These are phyloP conservation scores for Ophiostoma novo-ulmi DNA, from an alignment of 2,329 filamentous ascomycete species.

Conservation along the genomic window DNA sequence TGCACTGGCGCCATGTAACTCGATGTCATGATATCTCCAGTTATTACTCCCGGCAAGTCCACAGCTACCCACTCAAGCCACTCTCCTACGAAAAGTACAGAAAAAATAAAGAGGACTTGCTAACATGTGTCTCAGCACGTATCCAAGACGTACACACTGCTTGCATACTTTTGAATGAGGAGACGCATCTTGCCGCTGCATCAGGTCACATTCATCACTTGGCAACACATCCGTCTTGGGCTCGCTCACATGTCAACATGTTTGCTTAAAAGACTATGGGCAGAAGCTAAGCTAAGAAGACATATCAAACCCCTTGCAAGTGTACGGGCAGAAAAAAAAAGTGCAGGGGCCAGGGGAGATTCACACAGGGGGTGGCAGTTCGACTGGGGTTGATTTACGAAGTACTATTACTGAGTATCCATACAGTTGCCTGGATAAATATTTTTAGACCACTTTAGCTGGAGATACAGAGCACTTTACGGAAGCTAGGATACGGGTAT, in stretches of 20 bases:
- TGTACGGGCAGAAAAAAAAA: not conserved
- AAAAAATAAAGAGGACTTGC: not conserved
- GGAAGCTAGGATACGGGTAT: too few relatives aligned
- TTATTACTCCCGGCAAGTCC: conserved; percentile 11
- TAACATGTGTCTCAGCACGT: not conserved
- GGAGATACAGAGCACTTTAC: not conserved
- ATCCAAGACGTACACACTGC: not conserved
- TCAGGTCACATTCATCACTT: conserved; percentile 6
- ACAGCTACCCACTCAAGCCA: not conserved
- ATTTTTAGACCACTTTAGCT: not conserved
- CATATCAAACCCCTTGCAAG: not conserved
- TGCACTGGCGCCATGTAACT: conserved; percentile 5
- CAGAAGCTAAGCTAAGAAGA: not conserved
- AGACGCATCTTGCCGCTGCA: not conserved
- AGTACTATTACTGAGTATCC: not conserved
- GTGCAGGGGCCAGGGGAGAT: conserved; percentile 13
- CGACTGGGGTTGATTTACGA: not conserved
- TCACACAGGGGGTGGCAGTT: conserved; percentile 12
- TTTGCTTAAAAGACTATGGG: not conserved
- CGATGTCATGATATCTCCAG: conserved; percentile 2
- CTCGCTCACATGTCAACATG: not conserved
- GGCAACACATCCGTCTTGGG: not conserved
- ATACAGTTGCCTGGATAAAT: not conserved
- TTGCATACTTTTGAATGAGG: not conserved
- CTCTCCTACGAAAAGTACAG: not conserved